A percentile compares a stretch with the other conserved stretches of the same genome.
Conservation (phyloP, 2,329 filamentous ascomycete species). For the Cladosporium sp. region DNA sequence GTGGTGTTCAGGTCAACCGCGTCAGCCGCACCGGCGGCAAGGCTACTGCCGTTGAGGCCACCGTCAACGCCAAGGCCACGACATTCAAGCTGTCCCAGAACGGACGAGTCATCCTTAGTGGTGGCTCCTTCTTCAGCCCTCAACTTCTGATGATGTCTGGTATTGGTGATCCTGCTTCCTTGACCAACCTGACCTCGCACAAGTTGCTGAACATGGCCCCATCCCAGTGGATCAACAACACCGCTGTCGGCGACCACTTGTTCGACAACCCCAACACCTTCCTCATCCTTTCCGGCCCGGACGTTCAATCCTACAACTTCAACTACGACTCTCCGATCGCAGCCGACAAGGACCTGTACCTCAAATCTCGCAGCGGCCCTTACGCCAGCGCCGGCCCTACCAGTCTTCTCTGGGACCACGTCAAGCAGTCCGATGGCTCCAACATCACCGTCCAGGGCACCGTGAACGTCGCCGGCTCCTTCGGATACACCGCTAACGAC, state of each 20-base stretch:
- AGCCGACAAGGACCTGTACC: slow-evolving; percentile 44
- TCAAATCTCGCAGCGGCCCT: slow-evolving; percentile 47
- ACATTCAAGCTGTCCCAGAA: slow-evolving; percentile 28
- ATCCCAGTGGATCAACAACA: slow-evolving; percentile 48
- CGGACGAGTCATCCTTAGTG: slow-evolving; percentile 51
- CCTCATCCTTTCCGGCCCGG: slow-evolving; percentile 50
- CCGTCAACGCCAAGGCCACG: slow-evolving; percentile 34
- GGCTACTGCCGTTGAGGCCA: slow-evolving; percentile 42
- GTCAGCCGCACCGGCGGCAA: slow-evolving; percentile 39
- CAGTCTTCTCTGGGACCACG: slow-evolving; percentile 50
- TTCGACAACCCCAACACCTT: slow-evolving; percentile 48
- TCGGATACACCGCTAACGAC: slow-evolving; percentile 47
- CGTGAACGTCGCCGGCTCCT: slow-evolving; percentile 46
- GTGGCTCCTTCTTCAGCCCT: slow-evolving; percentile 55
- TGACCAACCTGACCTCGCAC: slow-evolving; percentile 32
- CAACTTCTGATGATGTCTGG: slow-evolving; percentile 58
- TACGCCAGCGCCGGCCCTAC: slow-evolving; percentile 53
- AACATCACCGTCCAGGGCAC: slow-evolving; percentile 50
- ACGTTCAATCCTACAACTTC: slow-evolving; percentile 46
- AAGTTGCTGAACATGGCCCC: slow-evolving; percentile 34
- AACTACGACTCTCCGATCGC: slow-evolving; percentile 43
- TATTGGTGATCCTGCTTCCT: slow-evolving; percentile 36
- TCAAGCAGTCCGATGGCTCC: slow-evolving; percentile 51
- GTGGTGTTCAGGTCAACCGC: slow-evolving; percentile 41
- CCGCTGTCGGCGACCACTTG: slow-evolving; percentile 46